phyloP scores from a whole-genome alignment of 106 monocot species.

The Dioscorea dumetorum region DNA sequence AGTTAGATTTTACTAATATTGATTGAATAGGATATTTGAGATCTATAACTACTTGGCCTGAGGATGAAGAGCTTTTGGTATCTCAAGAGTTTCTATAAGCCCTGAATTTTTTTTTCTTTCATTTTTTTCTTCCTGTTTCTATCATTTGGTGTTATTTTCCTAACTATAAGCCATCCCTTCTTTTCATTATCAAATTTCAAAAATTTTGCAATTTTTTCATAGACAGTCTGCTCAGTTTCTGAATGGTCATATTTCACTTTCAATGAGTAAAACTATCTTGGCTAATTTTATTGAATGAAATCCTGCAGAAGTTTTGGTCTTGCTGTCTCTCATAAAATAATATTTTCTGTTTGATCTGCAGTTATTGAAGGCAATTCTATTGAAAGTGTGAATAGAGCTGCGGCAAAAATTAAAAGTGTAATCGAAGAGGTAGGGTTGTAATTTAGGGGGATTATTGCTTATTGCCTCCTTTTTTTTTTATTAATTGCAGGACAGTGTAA shows the following conservation, averaged over 20 bases:
- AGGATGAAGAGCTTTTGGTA: no score
- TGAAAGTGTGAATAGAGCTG: constrained; percentile 56
- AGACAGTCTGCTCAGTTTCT: background rate
- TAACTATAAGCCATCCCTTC: no score
- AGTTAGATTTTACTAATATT: no score
- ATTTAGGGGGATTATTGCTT: background rate
- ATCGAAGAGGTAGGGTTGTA: constrained; percentile 48
- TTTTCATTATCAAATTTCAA: background rate
- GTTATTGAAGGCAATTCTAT: constrained; percentile 53
- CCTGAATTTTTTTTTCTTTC: no score
- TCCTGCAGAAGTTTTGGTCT: background rate
- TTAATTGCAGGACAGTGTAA: background rate
- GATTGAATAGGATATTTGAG: no score
- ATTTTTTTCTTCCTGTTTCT: no score
- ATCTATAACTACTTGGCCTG: no score
- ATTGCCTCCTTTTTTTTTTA: background rate
- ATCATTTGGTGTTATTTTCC: background rate
- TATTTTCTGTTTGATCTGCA: constrained; percentile 12
- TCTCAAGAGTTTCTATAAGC: no score
- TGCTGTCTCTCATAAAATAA: background rate
- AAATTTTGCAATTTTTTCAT: background rate
- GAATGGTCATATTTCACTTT: background rate
- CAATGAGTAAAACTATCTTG: background rate
- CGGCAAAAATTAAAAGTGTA: constrained; percentile 38
- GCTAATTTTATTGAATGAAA: background rate